These are phyloP conservation scores for Pseudisothecium myosuroides DNA, from an alignment of 225 moss, liverwort and hornwort species.

Conservation along the genomic window DNA sequence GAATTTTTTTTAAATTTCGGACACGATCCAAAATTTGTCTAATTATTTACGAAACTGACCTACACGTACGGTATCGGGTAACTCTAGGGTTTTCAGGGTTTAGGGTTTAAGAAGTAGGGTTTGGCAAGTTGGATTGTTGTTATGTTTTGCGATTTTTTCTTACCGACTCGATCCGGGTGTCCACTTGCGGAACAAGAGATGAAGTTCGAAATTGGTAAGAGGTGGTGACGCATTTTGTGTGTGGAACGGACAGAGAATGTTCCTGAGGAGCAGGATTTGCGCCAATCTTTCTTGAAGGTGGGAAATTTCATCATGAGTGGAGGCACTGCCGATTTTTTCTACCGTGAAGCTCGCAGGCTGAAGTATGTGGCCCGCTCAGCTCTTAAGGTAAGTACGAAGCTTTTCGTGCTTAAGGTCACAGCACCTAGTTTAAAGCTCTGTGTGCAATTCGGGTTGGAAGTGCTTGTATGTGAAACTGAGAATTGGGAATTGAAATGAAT, in stretches of 20 bases:
- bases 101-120: neutral
- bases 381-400: slow-evolving; percentile 44
- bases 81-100: neutral
- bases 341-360: slow-evolving; percentile 88
- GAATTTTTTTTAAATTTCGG: too few relatives aligned
- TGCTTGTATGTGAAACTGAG: neutral
- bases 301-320: slow-evolving; percentile 45
- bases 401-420: neutral
- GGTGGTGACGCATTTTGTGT: neutral
- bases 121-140: neutral
- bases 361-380: slow-evolving; percentile 95
- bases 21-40: too few relatives aligned
- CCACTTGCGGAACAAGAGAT: neutral
- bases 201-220: neutral
- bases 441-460: neutral
- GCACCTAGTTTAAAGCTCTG: neutral
- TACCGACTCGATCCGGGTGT: neutral
- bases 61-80: too few relatives aligned
- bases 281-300: neutral
- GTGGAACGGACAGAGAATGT: neutral
- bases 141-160: neutral
- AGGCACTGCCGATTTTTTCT: slow-evolving; percentile 79
- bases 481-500: neutral
- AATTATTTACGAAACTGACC: too few relatives aligned
- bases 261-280: neutral